Conservation (phyloP, 2,329 filamentous ascomycete genomes). For the Fusarium equiseti region DNA sequence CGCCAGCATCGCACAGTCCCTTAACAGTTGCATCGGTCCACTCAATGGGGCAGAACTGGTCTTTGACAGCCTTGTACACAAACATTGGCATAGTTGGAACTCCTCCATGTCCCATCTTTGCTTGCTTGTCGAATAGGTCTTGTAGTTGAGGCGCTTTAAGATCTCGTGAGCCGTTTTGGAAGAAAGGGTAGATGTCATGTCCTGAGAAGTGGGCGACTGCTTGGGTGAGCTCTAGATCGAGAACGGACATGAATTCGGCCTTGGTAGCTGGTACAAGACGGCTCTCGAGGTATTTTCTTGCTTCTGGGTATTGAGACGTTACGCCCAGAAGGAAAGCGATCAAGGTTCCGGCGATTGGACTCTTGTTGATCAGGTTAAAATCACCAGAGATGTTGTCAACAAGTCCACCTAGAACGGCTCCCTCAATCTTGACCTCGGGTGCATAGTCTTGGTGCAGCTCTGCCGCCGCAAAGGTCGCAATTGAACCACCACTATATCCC, state of each 20-base stretch:
- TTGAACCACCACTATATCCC: slow-evolving; percentile 43
- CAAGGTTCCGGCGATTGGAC: slow-evolving; percentile 21
- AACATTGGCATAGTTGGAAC: slow-evolving; percentile 61
- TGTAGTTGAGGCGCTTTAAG: slow-evolving; percentile 39
- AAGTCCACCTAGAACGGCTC: slow-evolving; percentile 34
- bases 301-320: slow-evolving; percentile 34
- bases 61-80: slow-evolving; percentile 62
- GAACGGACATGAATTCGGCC: slow-evolving; percentile 21
- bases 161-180: slow-evolving; percentile 44
- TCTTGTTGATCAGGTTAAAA: slow-evolving; percentile 32
- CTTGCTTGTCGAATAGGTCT: slow-evolving; percentile 47
- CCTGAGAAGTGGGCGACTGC: slow-evolving; percentile 37
- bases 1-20: slow-evolving; percentile 56
- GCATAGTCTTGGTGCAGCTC: slow-evolving; percentile 38
- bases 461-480: slow-evolving; percentile 30
- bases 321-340: slow-evolving; percentile 33
- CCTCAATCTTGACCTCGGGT: slow-evolving; percentile 20
- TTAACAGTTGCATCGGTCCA: slow-evolving; percentile 59
- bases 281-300: slow-evolving; percentile 24
- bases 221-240: slow-evolving; percentile 7
- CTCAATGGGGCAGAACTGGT: slow-evolving; percentile 58
- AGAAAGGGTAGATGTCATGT: slow-evolving; percentile 48
- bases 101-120: slow-evolving; percentile 52
- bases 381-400: slow-evolving; percentile 33
- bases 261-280: slow-evolving; percentile 13